Conservation (phyloP, 225 moss, liverwort and hornwort species). For the Lunularia cruciata region DNA sequence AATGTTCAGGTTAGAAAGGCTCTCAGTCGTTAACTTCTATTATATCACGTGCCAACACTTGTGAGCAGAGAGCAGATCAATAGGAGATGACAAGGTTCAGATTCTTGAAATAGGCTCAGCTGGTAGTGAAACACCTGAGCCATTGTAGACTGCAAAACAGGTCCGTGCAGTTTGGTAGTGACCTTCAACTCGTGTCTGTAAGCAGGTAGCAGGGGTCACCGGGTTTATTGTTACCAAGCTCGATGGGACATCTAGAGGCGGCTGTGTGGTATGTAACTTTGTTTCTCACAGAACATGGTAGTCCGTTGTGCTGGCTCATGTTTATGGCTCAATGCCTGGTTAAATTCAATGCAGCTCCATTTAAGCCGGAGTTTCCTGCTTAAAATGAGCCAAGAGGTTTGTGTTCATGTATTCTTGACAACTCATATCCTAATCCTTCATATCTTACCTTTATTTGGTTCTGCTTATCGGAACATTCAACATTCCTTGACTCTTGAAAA, state of each 20-base stretch:
- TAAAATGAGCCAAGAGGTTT: too few relatives aligned
- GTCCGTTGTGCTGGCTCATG: background rate
- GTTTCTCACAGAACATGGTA: background rate
- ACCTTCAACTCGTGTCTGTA: background rate
- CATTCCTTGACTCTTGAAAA: too few relatives aligned
- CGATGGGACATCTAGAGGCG: conserved; percentile 92
- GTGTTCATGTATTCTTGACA: too few relatives aligned
- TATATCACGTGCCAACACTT: too few relatives aligned
- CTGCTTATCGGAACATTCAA: too few relatives aligned
- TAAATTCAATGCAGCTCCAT: too few relatives aligned
- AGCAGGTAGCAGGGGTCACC: conserved; percentile 80
- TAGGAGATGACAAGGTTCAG: too few relatives aligned
- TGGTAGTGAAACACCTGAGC: background rate
- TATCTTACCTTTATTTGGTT: too few relatives aligned
- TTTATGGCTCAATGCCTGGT: background rate
- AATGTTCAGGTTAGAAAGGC: too few relatives aligned
- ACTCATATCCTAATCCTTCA: too few relatives aligned
- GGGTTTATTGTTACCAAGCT: conserved; percentile 96
- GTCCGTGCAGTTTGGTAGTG: background rate
- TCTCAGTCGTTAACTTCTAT: too few relatives aligned
- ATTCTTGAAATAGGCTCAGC: background rate
- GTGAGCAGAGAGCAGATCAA: background rate
- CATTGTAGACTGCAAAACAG: background rate
- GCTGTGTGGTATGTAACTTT: conserved; percentile 76
- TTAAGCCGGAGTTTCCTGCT: too few relatives aligned